Conservation (phyloP, 2,329 filamentous ascomycete species). For the Alternaria ventricosa region DNA sequence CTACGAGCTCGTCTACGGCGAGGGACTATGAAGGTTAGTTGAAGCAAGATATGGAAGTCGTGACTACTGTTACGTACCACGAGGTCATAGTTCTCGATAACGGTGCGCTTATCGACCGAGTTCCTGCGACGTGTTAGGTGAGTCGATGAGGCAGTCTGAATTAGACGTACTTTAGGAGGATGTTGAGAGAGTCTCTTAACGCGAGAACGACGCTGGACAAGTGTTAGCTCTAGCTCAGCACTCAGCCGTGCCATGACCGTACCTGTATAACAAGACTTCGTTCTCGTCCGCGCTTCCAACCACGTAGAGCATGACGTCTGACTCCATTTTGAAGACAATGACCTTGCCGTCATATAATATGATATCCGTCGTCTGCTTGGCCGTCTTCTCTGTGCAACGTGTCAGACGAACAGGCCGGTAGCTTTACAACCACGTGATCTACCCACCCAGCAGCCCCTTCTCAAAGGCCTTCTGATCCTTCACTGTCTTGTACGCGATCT, state of each 20-base stretch:
- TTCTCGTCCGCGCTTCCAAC: constrained; percentile 91
- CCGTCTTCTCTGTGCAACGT: constrained; percentile 72
- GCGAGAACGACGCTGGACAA: constrained; percentile 78
- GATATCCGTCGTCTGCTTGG: constrained; percentile 93
- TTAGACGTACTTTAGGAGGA: constrained; percentile 82
- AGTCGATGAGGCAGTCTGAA: not conserved
- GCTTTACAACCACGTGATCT: constrained; percentile 78
- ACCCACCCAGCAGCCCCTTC: constrained; percentile 75
- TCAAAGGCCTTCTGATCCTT: constrained; percentile 97
- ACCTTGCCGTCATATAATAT: constrained; percentile 97
- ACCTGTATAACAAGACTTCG: constrained; percentile 89
- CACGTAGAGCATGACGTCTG: constrained; percentile 95
- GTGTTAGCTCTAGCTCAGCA: constrained; percentile 14
- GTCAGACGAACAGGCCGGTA: constrained; percentile 21
- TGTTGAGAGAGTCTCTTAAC: constrained; percentile 86
- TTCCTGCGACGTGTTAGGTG: constrained; percentile 64
- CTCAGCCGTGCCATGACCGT: not conserved
- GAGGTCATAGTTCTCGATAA: constrained; percentile 98
- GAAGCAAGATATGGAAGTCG: not conserved
- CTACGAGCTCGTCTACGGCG: constrained; percentile 80
- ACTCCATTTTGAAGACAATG: constrained; percentile 97
- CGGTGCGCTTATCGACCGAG: constrained; percentile 95
- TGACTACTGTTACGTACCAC: constrained; percentile 55
- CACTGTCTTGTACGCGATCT: constrained; percentile 82
- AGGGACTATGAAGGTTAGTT: constrained; percentile 85